A percentile compares a stretch with the other conserved stretches of the same genome.
phyloP scores from a whole-genome alignment of 441 rosid species.

The Capsella rubella region DNA sequence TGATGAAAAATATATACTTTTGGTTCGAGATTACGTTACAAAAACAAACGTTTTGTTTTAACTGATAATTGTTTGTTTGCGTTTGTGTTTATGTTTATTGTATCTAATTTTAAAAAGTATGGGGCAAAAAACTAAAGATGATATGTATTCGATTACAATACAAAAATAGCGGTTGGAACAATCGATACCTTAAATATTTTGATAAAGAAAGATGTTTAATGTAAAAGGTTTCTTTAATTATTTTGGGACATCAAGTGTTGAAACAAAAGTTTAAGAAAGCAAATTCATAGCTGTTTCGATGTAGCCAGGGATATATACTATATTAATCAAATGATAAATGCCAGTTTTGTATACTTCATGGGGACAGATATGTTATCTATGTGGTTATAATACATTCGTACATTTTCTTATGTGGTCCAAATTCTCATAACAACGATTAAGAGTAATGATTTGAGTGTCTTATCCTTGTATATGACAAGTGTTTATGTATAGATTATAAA shows the following conservation, averaged over 20 bases:
- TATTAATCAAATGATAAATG: conserved; percentile 34
- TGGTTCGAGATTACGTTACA: not conserved
- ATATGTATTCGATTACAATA: no score
- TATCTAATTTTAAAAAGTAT: no score
- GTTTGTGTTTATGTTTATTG: not conserved
- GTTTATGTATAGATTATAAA: conserved; percentile 17
- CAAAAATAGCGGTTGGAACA: not conserved
- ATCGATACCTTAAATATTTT: not conserved
- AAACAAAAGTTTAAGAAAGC: conserved; percentile 25
- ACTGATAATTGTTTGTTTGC: not conserved
- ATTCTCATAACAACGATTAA: conserved; percentile 30
- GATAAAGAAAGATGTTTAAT: conserved; percentile 10
- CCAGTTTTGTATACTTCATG: conserved; percentile 27
- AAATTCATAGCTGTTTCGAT: conserved; percentile 40
- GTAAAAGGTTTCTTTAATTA: not conserved
- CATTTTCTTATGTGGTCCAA: conserved; percentile 41
- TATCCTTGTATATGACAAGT: conserved; percentile 36
- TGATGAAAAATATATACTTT: not conserved
- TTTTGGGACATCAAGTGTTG: conserved; percentile 5
- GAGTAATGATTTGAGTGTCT: conserved; percentile 36
- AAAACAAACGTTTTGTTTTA: not conserved
- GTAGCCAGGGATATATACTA: conserved; percentile 16
- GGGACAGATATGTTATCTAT: conserved; percentile 33
- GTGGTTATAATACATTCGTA: conserved; percentile 41
- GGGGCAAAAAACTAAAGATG: no score